phyloP scores from a whole-genome alignment of 2,329 filamentous ascomycete species.

The Aspergillus neoniger region DNA sequence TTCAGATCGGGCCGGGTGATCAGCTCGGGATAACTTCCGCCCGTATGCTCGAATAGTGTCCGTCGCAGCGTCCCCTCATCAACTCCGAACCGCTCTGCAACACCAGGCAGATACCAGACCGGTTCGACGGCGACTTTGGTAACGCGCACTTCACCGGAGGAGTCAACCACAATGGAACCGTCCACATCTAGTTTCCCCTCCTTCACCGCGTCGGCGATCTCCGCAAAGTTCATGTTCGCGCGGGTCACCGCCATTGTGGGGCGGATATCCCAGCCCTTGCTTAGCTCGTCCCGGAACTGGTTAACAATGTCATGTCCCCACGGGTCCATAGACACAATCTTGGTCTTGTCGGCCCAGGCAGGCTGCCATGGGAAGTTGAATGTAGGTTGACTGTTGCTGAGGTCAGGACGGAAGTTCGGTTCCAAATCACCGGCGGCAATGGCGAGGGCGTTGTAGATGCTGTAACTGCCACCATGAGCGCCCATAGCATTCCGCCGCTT shows the following conservation, averaged over 20 bases:
- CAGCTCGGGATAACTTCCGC: slow-evolving; percentile 92
- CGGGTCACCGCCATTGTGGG: slow-evolving; percentile 91
- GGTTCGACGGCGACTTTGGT: slow-evolving; percentile 98
- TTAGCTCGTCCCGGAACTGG: slow-evolving; percentile 73
- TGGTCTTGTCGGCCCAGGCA: slow-evolving; percentile 84
- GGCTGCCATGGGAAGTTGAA: slow-evolving; percentile 84
- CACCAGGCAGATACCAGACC: slow-evolving; percentile 82
- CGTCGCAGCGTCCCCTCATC: slow-evolving; percentile 85
- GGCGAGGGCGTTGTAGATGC: slow-evolving; percentile 91
- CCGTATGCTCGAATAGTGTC: slow-evolving; percentile 90
- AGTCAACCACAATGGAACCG: slow-evolving; percentile 86
- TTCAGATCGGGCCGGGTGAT: slow-evolving; percentile 96
- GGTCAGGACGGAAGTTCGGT: slow-evolving; percentile 74
- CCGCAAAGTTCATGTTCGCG: slow-evolving; percentile 94
- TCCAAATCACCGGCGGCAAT: slow-evolving; percentile 88
- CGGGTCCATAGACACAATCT: slow-evolving; percentile 97
- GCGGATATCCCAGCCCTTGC: slow-evolving; percentile 71
- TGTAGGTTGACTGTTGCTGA: slow-evolving; percentile 89
- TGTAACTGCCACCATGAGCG: slow-evolving; percentile 86
- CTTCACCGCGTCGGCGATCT: slow-evolving; percentile 85
- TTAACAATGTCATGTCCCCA: slow-evolving; percentile 85
- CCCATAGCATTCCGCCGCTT: slow-evolving; percentile 57
- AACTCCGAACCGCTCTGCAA: slow-evolving; percentile 89
- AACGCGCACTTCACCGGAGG: slow-evolving; percentile 82
- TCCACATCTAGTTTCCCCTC: slow-evolving; percentile 75